Evolutionary conservation across 1,139 yeast species (phyloP).

Genomic region (Yamadazyma triangularis): DNA sequence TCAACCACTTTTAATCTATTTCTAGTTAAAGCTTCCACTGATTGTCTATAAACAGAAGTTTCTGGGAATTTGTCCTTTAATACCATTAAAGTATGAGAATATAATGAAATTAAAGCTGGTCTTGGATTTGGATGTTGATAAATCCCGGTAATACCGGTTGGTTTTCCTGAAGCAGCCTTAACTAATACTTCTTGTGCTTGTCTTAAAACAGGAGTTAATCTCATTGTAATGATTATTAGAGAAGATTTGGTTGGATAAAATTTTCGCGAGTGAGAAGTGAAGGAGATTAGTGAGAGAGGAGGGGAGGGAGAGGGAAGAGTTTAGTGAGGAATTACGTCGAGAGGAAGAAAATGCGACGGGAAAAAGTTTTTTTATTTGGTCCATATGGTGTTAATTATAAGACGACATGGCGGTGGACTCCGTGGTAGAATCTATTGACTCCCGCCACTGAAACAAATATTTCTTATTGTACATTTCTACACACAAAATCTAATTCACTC

Average conservation of each 20-base stretch:
- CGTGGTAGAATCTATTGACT: no score
- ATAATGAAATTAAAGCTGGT: conserved; percentile 69
- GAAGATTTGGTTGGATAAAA: conserved; percentile 23
- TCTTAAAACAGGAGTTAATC: conserved; percentile 41
- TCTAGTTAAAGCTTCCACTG: conserved; percentile 69
- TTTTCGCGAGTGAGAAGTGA: conserved; percentile 4
- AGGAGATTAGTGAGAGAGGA: background rate
- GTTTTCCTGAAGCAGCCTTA: conserved; percentile 62
- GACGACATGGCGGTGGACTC: no score
- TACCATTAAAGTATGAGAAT: conserved; percentile 62
- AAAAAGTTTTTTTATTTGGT: no score
- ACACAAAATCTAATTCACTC: no score
- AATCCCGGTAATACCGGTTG: conserved; percentile 79
- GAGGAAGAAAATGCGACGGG: no score
- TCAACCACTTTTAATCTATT: conserved; percentile 69
- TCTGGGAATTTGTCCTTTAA: conserved; percentile 61
- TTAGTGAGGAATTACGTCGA: no score
- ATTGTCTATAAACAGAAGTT: conserved; percentile 69
- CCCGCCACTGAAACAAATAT: no score
- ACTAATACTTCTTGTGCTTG: conserved; percentile 60
- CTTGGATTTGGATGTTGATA: conserved; percentile 81
- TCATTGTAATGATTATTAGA: conserved; percentile 21
- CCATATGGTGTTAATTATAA: no score
- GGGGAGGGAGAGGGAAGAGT: background rate
- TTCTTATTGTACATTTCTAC: no score